These are phyloP conservation scores for Globisporangium barbulae DNA, from an alignment of 352 stramenopile genomes.

Conservation along the genomic window DNA sequence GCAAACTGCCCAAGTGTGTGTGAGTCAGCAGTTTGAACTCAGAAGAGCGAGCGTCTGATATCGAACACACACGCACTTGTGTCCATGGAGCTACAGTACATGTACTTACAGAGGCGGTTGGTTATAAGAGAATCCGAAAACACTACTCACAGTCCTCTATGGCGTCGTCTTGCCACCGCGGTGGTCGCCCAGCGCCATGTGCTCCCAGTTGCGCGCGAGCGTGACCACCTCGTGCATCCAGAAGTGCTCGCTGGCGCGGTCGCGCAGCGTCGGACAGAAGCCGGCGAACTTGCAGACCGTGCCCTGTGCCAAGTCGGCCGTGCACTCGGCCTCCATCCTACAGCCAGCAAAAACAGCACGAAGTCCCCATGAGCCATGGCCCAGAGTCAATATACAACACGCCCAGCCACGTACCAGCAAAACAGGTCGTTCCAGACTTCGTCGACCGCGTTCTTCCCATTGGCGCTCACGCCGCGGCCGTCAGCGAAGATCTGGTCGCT, in stretches of 20 bases:
- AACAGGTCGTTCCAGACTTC: conserved; percentile 16
- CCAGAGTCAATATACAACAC: neutral
- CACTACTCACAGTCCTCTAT: no score
- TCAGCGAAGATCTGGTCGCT: conserved; percentile 1
- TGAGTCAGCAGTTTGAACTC: no score
- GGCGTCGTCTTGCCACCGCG: neutral
- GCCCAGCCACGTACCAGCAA: conserved; percentile 6
- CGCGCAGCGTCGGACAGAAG: neutral
- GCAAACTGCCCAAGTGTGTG: no score
- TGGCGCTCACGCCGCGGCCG: neutral
- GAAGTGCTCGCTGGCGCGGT: neutral
- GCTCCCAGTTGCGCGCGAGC: conserved; percentile 10
- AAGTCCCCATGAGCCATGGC: neutral
- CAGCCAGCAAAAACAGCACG: neutral
- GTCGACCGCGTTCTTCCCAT: no score
- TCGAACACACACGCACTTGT: no score
- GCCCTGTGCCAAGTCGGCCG: neutral
- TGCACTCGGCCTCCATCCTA: conserved; percentile 1
- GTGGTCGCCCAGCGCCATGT: neutral
- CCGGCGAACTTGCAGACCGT: neutral
- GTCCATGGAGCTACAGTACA: no score
- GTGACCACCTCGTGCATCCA: conserved; percentile 7
- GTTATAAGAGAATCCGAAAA: no score
- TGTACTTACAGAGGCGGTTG: no score
- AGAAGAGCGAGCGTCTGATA: no score